phyloP scores from a whole-genome alignment of 768 basidiomycete species.

The Fomitopsis serialis region DNA sequence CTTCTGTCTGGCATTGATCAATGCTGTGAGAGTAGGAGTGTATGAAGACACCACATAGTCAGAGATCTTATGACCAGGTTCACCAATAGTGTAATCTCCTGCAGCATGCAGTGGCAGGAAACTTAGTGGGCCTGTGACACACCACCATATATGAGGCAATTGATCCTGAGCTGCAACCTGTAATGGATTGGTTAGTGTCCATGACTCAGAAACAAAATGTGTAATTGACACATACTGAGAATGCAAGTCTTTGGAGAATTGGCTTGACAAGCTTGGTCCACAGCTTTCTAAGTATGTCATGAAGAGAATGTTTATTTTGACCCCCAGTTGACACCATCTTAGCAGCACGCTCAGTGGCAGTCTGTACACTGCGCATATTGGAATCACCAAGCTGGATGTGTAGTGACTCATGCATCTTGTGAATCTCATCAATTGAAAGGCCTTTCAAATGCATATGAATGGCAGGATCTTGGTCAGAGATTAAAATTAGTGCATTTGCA shows the following conservation, averaged over 20 bases:
- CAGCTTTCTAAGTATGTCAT: background rate
- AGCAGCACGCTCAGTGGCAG: background rate
- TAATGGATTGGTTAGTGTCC: no score
- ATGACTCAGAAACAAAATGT: no score
- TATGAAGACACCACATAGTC: background rate
- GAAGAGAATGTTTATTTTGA: no score
- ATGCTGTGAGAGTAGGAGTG: background rate
- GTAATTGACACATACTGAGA: no score
- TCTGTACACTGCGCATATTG: background rate
- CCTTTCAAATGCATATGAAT: background rate
- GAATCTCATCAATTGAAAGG: no score
- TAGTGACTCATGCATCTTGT: no score
- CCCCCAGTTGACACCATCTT: no score
- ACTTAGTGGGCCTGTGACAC: background rate
- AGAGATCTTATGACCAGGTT: background rate
- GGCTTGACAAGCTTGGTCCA: background rate
- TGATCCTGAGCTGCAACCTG: no score
- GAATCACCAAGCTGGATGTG: no score
- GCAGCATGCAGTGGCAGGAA: background rate
- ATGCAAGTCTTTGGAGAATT: background rate
- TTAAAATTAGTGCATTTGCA: background rate
- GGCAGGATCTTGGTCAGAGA: background rate
- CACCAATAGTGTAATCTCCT: background rate
- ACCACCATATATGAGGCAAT: background rate
- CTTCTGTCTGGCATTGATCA: background rate